Base-by-base conservation (phyloP, 306 rosid species). In the Spatholobus suberectus region DNA sequence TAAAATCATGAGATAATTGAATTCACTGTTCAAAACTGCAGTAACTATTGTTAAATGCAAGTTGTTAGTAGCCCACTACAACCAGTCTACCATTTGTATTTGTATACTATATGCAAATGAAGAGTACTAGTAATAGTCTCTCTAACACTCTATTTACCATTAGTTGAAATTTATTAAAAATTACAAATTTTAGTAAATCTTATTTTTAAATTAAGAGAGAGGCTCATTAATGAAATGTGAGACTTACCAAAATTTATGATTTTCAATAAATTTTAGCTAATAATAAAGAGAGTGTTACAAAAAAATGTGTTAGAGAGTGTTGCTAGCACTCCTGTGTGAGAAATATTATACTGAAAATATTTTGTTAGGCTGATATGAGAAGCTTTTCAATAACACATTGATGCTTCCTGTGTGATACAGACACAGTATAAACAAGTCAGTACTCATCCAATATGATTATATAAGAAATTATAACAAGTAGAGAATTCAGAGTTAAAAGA, bases 321-420 rank as follows among this genome's bases (percentile, higher is more conserved):
- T n/a, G n/a, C n/a, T n/a, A n/a, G n/a, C n/a, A n/a, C n/a, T n/a
- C n/a, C n/a, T n/a, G n/a, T n/a, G n/a, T n/a, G n/a, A n/a, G n/a
- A n/a, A n/a, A n/a, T n/a, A n/a, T n/a, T n/a, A n/a, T n/a, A 57
- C 34, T 23, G 32, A 62, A 57, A 23, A 26, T 6, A 59, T 59
- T 59, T 5, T 62, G 3, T 13, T 10, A 29, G 8, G 14, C n/a
- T 23, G 67, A 17, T 29, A 5, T 29, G 20, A 14, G 37, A 29
- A 29, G 3, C 17, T 62, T 62, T 29, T 61, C n/a, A 14, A 62
- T 29, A 29, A 29, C 37, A 29, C 24, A 51, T 15, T 24, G 65
- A 61, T 34, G n/a, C 63, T 61, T 34, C 73, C 67, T 61, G 47
- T 23, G 14, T 38, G 75, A 75, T 66, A 57, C 58, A 41, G 8